These are phyloP conservation scores for Epichloe uncinata DNA, from an alignment of 2,329 filamentous ascomycete genomes.

Conservation along the genomic window DNA sequence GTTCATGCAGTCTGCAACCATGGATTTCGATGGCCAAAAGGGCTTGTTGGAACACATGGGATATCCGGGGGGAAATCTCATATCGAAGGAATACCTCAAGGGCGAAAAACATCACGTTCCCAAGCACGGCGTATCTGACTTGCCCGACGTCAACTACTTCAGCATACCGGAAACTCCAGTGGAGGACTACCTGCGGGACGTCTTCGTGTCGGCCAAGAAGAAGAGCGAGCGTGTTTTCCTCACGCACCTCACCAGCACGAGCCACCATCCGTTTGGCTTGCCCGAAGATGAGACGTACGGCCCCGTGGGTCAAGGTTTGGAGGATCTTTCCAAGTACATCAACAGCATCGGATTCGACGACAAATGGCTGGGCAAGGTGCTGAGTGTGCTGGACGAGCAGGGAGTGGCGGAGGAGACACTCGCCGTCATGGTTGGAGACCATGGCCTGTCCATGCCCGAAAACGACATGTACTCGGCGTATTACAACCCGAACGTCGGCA, in stretches of 20 bases:
- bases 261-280: slow-evolving; percentile 20
- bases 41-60: slow-evolving; percentile 17
- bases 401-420: slow-evolving; percentile 21
- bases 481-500: slow-evolving; percentile 20
- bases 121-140: slow-evolving; percentile 15
- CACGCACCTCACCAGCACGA: slow-evolving; percentile 22
- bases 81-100: slow-evolving; percentile 19
- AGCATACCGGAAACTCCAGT: slow-evolving; percentile 18
- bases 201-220: slow-evolving; percentile 17
- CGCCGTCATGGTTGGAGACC: slow-evolving; percentile 20
- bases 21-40: slow-evolving; percentile 19
- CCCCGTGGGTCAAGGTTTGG: slow-evolving; percentile 13
- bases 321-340: slow-evolving; percentile 21
- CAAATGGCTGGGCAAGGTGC: slow-evolving; percentile 18
- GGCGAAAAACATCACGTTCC: slow-evolving; percentile 10
- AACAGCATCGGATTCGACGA: slow-evolving; percentile 21
- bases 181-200: slow-evolving; percentile 20
- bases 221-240: slow-evolving; percentile 20
- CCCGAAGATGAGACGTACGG: slow-evolving; percentile 16
- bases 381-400: slow-evolving; percentile 18
- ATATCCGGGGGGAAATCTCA: slow-evolving; percentile 12
- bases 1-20: slow-evolving; percentile 19
- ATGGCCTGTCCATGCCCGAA: slow-evolving; percentile 20
- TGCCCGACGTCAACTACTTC: slow-evolving; percentile 22
- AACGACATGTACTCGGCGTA: slow-evolving; percentile 18